A percentile compares a stretch with the other conserved stretches of the same genome.
Conservation (phyloP, 345 rosid genomes). For the Mangifera indica region DNA sequence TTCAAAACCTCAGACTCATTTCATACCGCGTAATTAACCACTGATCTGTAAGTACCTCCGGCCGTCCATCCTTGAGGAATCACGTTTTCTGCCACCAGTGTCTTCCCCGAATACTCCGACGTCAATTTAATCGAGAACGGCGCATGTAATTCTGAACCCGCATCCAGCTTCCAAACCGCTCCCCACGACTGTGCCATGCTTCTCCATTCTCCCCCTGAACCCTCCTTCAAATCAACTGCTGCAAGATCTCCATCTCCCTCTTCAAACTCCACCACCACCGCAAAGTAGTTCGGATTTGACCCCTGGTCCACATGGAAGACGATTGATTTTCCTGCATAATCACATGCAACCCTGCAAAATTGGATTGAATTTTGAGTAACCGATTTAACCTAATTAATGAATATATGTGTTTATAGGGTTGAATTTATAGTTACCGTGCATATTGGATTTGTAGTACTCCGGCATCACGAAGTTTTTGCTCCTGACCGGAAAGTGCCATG, state of each 20-base stretch:
- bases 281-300: conserved; percentile 43
- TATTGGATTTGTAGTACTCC: conserved; percentile 38
- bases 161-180: conserved; percentile 56
- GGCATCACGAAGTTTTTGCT: conserved; percentile 36
- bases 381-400: conserved; percentile 19
- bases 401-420: too few species aligned
- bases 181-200: conserved; percentile 58
- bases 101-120: conserved; percentile 36
- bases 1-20: too few species aligned
- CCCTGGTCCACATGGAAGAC: conserved; percentile 45
- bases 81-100: conserved; percentile 40
- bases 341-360: conserved; percentile 36
- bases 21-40: conserved; percentile 33
- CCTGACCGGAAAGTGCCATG: conserved; percentile 43
- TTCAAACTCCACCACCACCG: conserved; percentile 42
- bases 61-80: conserved; percentile 58
- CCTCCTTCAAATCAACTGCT: conserved; percentile 29
- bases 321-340: conserved; percentile 36
- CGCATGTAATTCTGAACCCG: conserved; percentile 32
- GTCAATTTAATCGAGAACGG: conserved; percentile 44
- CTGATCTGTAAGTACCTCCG: conserved; percentile 41
- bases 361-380: too few species aligned
- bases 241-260: conserved; percentile 54
- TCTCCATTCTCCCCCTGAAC: conserved; percentile 29
- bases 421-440: conserved; percentile 25